Percentiles rank a stretch among this genome's conserved stretches.
Evolutionary conservation across 2,329 filamentous ascomycete genomes (phyloP).

Genomic region (Zopfia rhizophila): DNA sequence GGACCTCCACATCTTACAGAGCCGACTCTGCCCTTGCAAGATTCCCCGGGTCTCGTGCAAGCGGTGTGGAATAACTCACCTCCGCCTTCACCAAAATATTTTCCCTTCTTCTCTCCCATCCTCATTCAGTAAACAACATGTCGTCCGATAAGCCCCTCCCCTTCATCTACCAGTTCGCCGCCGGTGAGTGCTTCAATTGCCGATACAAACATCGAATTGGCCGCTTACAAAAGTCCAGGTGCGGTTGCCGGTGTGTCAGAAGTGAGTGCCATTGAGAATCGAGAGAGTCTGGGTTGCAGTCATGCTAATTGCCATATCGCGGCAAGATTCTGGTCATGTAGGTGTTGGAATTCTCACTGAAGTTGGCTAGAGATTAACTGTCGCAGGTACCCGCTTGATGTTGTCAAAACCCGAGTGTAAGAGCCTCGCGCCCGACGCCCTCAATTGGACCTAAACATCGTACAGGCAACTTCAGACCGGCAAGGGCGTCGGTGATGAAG

Average conservation of each 20-base stretch:
- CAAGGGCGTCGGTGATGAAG: conserved; percentile 76
- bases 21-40: conserved; percentile 17
- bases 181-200: conserved; percentile 68
- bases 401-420: conserved; percentile 97
- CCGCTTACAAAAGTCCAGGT: conserved; percentile 62
- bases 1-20: conserved; percentile 40
- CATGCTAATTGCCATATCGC: conserved; percentile 39
- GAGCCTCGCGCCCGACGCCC: conserved; percentile 39
- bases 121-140: conserved; percentile 48
- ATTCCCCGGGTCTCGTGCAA: conserved; percentile 42
- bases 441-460: conserved; percentile 35
- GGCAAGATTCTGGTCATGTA: conserved; percentile 87
- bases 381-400: conserved; percentile 97
- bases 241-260: conserved; percentile 98
- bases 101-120: conserved; percentile 22
- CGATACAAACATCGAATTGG: conserved; percentile 36
- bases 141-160: conserved; percentile 78
- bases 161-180: conserved; percentile 94
- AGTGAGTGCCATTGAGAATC: conserved; percentile 64
- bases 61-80: conserved; percentile 13
- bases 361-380: conserved; percentile 17
- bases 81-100: conserved; percentile 23
- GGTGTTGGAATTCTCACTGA: conserved; percentile 1
- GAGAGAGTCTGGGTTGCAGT: conserved; percentile 13
- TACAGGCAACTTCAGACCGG: conserved; percentile 86